Conservation (phyloP, 1,284 basidiomycete genomes). For the Papiliotrema flavescens region DNA sequence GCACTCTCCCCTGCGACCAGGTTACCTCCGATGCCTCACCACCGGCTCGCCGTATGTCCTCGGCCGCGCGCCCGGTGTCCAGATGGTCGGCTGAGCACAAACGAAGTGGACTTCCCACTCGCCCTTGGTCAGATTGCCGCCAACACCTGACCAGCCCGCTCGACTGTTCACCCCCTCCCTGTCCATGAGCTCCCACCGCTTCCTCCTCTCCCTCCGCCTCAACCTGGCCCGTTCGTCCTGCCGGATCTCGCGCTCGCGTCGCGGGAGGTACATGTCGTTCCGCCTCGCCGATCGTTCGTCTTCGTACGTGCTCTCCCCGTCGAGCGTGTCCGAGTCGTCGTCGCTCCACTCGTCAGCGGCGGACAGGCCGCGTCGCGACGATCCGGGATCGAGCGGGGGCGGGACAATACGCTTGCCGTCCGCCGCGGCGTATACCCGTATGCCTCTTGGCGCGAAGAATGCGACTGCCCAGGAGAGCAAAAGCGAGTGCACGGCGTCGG, state of each 20-base stretch:
- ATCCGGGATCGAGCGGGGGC: slow-evolving; percentile 25
- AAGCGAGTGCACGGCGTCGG: slow-evolving; percentile 29
- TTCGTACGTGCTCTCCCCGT: slow-evolving; percentile 9
- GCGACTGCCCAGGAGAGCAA: slow-evolving; percentile 34
- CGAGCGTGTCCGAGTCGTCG: slow-evolving; percentile 11
- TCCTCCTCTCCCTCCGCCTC: slow-evolving; percentile 23
- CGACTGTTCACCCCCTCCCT: slow-evolving; percentile 1
- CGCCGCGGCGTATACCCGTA: slow-evolving; percentile 32
- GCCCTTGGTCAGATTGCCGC: slow-evolving; percentile 3
- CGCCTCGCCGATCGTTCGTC: slow-evolving; percentile 22
- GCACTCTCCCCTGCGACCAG: too few species aligned
- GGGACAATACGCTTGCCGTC: slow-evolving; percentile 28
- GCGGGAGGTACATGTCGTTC: slow-evolving; percentile 31
- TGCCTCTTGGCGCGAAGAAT: slow-evolving; percentile 35
- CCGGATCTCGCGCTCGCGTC: slow-evolving; percentile 25
- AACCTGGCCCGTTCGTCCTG: slow-evolving; percentile 22
- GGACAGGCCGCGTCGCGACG: slow-evolving; percentile 17
- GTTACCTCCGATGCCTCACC: slow-evolving; percentile 19
- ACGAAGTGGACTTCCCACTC: slow-evolving; percentile 41
- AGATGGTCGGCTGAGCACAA: slow-evolving; percentile 29
- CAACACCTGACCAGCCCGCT: slow-evolving; percentile 1
- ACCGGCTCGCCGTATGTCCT: slow-evolving; percentile 38
- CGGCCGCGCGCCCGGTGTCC: slow-evolving; percentile 33
- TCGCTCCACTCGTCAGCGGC: slow-evolving; percentile 33
- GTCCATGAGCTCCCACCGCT: slow-evolving; percentile 11